These are phyloP conservation scores for Limnanthes douglasii DNA, from an alignment of 345 rosid species.

Conservation along the genomic window DNA sequence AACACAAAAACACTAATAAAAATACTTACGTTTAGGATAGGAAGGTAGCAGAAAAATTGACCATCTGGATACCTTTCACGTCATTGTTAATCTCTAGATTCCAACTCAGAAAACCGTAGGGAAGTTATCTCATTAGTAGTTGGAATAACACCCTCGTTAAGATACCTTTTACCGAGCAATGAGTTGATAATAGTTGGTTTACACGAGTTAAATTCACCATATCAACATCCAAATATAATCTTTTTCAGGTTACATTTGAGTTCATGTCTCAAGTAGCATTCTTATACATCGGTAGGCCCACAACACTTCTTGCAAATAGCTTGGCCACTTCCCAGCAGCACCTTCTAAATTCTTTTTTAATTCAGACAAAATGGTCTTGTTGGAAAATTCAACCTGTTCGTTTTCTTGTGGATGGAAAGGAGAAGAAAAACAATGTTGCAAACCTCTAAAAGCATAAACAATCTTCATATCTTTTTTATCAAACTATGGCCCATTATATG, in stretches of 20 bases:
- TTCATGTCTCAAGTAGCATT: slow-evolving; percentile 1
- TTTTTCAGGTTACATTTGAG: background rate
- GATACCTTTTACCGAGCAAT: slow-evolving; percentile 81
- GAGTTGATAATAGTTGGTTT: slow-evolving; percentile 93
- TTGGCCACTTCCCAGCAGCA: too few relatives aligned
- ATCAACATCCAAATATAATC: slow-evolving; percentile 7
- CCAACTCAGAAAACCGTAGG: slow-evolving; percentile 50
- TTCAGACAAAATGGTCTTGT: too few relatives aligned
- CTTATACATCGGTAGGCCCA: slow-evolving; percentile 2
- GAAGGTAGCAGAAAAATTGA: slow-evolving; percentile 71
- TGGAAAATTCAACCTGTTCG: too few relatives aligned
- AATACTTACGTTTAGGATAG: slow-evolving; percentile 67
- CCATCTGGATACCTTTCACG: slow-evolving; percentile 94
- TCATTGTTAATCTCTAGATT: slow-evolving; percentile 44
- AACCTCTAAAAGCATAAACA: too few relatives aligned
- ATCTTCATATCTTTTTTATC: too few relatives aligned
- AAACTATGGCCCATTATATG: too few relatives aligned
- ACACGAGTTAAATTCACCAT: slow-evolving; percentile 97
- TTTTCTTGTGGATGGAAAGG: too few relatives aligned
- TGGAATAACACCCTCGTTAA: slow-evolving; percentile 86
- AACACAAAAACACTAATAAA: too few relatives aligned
- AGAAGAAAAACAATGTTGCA: too few relatives aligned
- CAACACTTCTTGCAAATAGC: too few relatives aligned
- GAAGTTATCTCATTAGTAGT: slow-evolving; percentile 93
- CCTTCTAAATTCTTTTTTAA: too few relatives aligned